Conservation (phyloP, 495 filamentous ascomycete species). For the Trichoderma orchidacearum region DNA sequence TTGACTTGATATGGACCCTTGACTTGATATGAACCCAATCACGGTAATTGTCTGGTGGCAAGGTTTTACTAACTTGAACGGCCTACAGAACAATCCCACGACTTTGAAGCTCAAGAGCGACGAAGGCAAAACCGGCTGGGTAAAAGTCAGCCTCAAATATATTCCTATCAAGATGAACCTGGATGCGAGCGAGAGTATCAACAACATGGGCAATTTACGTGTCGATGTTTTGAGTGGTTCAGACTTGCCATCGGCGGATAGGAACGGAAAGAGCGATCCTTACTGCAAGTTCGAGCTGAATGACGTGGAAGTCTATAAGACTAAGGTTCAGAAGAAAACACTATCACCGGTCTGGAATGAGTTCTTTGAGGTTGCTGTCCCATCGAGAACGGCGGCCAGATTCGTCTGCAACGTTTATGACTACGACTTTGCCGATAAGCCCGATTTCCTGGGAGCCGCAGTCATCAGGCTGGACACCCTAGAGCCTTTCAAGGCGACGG, state of each 20-base stretch:
- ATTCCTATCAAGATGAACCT: conserved; percentile 88
- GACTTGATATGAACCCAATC: neutral
- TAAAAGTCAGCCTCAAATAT: conserved; percentile 87
- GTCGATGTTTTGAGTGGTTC: conserved; percentile 82
- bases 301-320: conserved; percentile 79
- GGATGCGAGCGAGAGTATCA: conserved; percentile 90
- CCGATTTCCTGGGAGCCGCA: conserved; percentile 68
- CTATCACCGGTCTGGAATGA: conserved; percentile 93
- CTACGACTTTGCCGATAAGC: conserved; percentile 89
- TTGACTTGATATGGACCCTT: neutral
- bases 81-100: conserved; percentile 67
- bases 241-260: conserved; percentile 81
- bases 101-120: conserved; percentile 61
- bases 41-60: neutral
- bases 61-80: conserved; percentile 9
- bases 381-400: conserved; percentile 70
- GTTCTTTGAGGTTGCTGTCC: conserved; percentile 71
- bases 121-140: conserved; percentile 60
- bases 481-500: conserved; percentile 70
- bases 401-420: conserved; percentile 81
- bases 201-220: conserved; percentile 89
- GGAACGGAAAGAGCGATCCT: conserved; percentile 92
- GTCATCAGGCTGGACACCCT: conserved; percentile 68
- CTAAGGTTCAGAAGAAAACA: conserved; percentile 91
- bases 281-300: conserved; percentile 91